Conservation (phyloP, 2,329 filamentous ascomycete species). For the Ceratocystis huliohia region DNA sequence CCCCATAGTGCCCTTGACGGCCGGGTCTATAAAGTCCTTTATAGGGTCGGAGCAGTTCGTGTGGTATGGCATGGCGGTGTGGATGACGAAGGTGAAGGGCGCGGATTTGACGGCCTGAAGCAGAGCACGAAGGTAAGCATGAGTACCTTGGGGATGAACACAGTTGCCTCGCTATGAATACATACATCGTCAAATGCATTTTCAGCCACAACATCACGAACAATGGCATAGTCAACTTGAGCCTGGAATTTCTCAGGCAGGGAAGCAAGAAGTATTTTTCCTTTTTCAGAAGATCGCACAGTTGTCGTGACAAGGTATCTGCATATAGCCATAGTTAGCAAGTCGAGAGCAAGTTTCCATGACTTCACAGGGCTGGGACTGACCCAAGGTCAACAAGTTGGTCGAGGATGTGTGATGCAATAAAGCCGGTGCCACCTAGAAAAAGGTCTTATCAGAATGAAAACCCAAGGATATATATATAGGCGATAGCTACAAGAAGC, state of each 20-base stretch:
- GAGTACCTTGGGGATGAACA: constrained; percentile 26
- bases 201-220: constrained; percentile 57
- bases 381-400: constrained; percentile 28
- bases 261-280: constrained; percentile 32
- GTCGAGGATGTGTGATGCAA: constrained; percentile 41
- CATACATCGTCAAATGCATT: constrained; percentile 51
- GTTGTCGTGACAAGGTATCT: constrained; percentile 17
- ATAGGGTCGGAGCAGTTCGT: constrained; percentile 44
- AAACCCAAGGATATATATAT: no score
- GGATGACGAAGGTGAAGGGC: constrained; percentile 59
- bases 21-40: constrained; percentile 41
- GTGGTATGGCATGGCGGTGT: constrained; percentile 64
- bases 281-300: constrained; percentile 31
- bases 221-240: constrained; percentile 39
- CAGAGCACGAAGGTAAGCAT: neutral
- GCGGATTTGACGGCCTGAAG: constrained; percentile 21
- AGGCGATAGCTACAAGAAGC: neutral
- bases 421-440: constrained; percentile 40
- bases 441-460: neutral
- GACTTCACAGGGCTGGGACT: neutral
- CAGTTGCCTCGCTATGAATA: constrained; percentile 21
- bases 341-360: neutral
- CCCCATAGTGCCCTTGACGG: constrained; percentile 40
- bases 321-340: neutral
- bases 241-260: constrained; percentile 24